These are phyloP conservation scores for Amphichorda felina DNA, from an alignment of 2,329 filamentous ascomycete genomes.

Conservation along the genomic window DNA sequence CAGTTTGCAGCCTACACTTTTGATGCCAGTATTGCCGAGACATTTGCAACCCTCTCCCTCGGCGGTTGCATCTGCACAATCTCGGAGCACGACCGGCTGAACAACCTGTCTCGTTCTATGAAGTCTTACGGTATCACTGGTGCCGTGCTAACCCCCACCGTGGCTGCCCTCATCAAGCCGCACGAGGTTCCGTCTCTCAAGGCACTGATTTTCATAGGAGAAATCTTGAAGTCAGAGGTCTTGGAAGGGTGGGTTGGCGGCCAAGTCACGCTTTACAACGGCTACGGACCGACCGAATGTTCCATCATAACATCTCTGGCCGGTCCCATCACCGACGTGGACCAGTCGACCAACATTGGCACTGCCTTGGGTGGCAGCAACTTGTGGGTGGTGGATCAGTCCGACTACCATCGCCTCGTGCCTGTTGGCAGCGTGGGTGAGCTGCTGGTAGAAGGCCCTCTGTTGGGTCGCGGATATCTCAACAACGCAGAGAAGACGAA, in stretches of 20 bases:
- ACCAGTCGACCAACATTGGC: constrained; percentile 3
- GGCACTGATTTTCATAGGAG: constrained; percentile 6
- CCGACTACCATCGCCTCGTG: constrained; percentile 5
- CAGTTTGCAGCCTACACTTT: constrained; percentile 3
- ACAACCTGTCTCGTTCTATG: not conserved
- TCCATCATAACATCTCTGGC: not conserved
- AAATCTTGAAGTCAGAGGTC: constrained; percentile 6
- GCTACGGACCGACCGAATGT: constrained; percentile 10
- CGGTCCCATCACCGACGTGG: not conserved
- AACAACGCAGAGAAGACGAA: constrained; percentile 19
- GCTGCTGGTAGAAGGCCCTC: constrained; percentile 14
- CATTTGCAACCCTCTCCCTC: not conserved
- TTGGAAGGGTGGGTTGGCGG: constrained; percentile 7
- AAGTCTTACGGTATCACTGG: not conserved
- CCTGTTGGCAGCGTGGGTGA: constrained; percentile 7
- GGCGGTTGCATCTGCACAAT: constrained; percentile 1
- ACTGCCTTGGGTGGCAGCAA: constrained; percentile 1
- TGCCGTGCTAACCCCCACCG: constrained; percentile 1
- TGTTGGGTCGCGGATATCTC: constrained; percentile 34
- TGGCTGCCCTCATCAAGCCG: constrained; percentile 1
- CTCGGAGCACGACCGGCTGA: not conserved
- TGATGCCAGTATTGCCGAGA: constrained; percentile 2
- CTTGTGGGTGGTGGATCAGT: constrained; percentile 9
- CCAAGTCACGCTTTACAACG: constrained; percentile 3
- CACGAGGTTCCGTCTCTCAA: constrained; percentile 1